These are phyloP conservation scores for Sarocladium oryzae DNA, from an alignment of 2,329 filamentous ascomycete species.

Conservation along the genomic window DNA sequence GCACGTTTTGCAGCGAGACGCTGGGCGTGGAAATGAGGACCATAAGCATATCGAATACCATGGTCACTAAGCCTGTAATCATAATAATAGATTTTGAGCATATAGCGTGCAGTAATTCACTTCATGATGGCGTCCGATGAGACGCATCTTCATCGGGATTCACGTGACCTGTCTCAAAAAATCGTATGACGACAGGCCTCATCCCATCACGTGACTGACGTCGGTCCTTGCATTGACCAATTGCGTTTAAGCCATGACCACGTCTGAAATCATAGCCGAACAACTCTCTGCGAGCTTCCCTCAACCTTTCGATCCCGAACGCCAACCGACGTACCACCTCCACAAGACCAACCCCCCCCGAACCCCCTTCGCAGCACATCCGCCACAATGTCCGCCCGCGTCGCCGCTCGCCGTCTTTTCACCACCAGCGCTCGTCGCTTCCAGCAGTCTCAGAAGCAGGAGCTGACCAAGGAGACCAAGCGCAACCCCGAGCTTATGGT, in stretches of 20 bases:
- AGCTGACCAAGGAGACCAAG: slow-evolving; percentile 53
- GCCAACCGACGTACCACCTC: slow-evolving; percentile 10
- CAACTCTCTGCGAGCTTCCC: slow-evolving; percentile 12
- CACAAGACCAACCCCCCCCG: slow-evolving; percentile 4
- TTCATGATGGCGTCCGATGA: not conserved
- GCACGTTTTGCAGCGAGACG: slow-evolving; percentile 52
- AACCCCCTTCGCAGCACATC: slow-evolving; percentile 12
- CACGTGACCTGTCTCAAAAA: not conserved
- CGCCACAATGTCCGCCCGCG: slow-evolving; percentile 48
- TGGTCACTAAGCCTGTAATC: too few species aligned
- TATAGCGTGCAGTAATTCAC: not conserved
- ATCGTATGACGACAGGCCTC: slow-evolving; percentile 8
- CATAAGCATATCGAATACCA: not conserved
- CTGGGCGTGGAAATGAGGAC: slow-evolving; percentile 40
- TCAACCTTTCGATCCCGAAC: slow-evolving; percentile 13
- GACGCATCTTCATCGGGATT: not conserved
- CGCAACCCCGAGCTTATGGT: slow-evolving; percentile 42
- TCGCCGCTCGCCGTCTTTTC: slow-evolving; percentile 47
- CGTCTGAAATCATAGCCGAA: slow-evolving; percentile 27
- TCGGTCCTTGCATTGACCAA: slow-evolving; percentile 12
- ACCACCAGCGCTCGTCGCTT: slow-evolving; percentile 48
- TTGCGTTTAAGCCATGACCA: slow-evolving; percentile 11
- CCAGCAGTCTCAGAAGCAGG: slow-evolving; percentile 35
- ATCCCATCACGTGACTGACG: slow-evolving; percentile 6
- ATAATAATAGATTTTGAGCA: not conserved